Evolutionary conservation across 768 basidiomycete species (phyloP).

Genomic region (Ramaria rubella): DNA sequence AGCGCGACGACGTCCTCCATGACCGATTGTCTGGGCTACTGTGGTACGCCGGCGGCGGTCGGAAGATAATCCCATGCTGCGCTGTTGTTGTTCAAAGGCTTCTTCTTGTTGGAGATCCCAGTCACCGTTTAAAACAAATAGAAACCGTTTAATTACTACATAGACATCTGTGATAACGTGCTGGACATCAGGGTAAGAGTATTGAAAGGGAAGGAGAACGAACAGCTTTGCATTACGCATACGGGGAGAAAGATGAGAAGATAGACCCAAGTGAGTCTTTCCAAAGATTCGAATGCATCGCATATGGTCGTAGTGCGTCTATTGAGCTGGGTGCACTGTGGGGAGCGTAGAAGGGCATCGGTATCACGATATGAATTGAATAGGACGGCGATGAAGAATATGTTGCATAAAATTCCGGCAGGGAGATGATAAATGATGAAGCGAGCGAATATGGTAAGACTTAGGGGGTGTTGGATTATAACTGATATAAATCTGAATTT

Average conservation of each 20-base stretch:
- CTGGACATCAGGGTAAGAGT: not conserved
- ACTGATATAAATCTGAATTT: not conserved
- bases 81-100: not conserved
- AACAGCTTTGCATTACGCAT: not conserved
- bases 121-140: conserved; percentile 2
- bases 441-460: not conserved
- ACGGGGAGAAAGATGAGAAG: not conserved
- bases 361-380: not conserved
- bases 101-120: not conserved
- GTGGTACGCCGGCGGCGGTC: not conserved
- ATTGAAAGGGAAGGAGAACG: not conserved
- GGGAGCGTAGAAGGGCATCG: not conserved
- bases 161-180: not conserved
- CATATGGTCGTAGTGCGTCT: not conserved
- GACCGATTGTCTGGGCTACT: not conserved
- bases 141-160: not conserved
- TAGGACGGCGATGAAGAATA: not conserved
- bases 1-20: conserved; percentile 1
- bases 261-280: not conserved
- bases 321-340: not conserved
- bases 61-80: not conserved
- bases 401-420: not conserved
- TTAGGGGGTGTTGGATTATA: conserved; percentile 1
- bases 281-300: not conserved
- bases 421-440: conserved; percentile 1